A percentile compares a stretch with the other conserved stretches of the same genome.
Conservation (phyloP, 805 yeast species). For the Yamadazyma paraphyllophila region DNA sequence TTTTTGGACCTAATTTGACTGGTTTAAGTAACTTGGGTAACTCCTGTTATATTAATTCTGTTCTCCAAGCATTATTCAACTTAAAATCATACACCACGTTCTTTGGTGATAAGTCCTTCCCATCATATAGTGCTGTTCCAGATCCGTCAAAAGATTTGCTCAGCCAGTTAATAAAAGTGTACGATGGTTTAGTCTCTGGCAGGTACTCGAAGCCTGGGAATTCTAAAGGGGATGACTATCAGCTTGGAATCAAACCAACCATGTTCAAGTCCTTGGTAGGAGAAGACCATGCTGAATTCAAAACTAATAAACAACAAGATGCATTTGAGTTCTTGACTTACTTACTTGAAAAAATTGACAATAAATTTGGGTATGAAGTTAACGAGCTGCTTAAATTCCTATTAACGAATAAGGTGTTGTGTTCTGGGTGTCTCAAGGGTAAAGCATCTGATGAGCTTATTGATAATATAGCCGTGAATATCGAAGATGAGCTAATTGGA, state of each 20-base stretch:
- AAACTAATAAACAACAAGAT: conserved; percentile 89
- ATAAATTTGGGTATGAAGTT: conserved; percentile 42
- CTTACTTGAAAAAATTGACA: conserved; percentile 61
- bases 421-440: conserved; percentile 59
- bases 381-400: conserved; percentile 62
- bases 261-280: conserved; percentile 78
- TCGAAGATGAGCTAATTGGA: conserved; percentile 40
- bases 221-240: conserved; percentile 50
- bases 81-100: conserved; percentile 35
- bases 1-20: conserved; percentile 74
- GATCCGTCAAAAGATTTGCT: conserved; percentile 64
- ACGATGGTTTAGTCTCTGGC: conserved; percentile 77
- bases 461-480: conserved; percentile 64
- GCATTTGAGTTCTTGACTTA: conserved; percentile 85
- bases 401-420: conserved; percentile 59
- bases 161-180: conserved; percentile 76
- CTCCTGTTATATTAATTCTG: conserved; percentile 86
- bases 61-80: conserved; percentile 66
- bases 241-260: conserved; percentile 73
- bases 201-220: conserved; percentile 62
- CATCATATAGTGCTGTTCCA: conserved; percentile 18
- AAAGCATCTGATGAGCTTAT: conserved; percentile 52
- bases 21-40: conserved; percentile 92
- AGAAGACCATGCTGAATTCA: conserved; percentile 74
- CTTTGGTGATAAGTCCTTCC: conserved; percentile 35